Base-by-base conservation (phyloP, 306 rosid genomes). In the Potentilla sterilis region DNA sequence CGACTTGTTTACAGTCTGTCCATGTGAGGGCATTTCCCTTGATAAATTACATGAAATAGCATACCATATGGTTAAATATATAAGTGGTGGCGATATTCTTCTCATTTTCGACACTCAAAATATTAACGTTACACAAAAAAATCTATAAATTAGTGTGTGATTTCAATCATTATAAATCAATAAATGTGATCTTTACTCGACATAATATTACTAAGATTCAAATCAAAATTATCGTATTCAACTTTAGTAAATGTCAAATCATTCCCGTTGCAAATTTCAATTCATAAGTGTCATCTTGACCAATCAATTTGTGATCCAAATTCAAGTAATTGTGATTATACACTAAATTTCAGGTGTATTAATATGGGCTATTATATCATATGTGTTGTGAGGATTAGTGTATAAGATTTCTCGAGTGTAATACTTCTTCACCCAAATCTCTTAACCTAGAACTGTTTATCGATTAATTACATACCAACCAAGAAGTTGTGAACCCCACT, bases 1-100 rank as follows among this genome's bases (percentile, higher is more conserved):
- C 1, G 49, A 52, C 40, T n/a, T 71, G 18, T 41, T 21, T 73
- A 57, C 76, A 57, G 67, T 34, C 66, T 73, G 67, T 41, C 67
- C 76, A 41, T 40, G 54, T 73, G 51, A 14, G 42, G 40, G 40
- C 40, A 37, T 2, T 2, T 28, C 28, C 28, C 28, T 28, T 28
- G 1, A 28, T n/a, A 28, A 28, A 28, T 28, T 28, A 28, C n/a
- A n/a, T n/a, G n/a, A n/a, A n/a, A n/a, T n/a, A n/a, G n/a, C n/a
- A n/a, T n/a, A n/a, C n/a, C n/a, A n/a, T n/a, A n/a, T n/a, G n/a
- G n/a, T n/a, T n/a, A n/a, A n/a, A n/a, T n/a, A n/a, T n/a, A n/a
- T n/a, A n/a, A n/a, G n/a, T n/a, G n/a, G n/a, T n/a, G n/a, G n/a
- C n/a, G n/a, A n/a, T n/a, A n/a, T n/a, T n/a, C n/a, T n/a, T 28